A percentile compares a stretch with the other conserved stretches of the same genome.
These are phyloP conservation scores for Chaetomiaceae sp. DNA, from an alignment of 2,329 filamentous ascomycete species.

Conservation along the genomic window DNA sequence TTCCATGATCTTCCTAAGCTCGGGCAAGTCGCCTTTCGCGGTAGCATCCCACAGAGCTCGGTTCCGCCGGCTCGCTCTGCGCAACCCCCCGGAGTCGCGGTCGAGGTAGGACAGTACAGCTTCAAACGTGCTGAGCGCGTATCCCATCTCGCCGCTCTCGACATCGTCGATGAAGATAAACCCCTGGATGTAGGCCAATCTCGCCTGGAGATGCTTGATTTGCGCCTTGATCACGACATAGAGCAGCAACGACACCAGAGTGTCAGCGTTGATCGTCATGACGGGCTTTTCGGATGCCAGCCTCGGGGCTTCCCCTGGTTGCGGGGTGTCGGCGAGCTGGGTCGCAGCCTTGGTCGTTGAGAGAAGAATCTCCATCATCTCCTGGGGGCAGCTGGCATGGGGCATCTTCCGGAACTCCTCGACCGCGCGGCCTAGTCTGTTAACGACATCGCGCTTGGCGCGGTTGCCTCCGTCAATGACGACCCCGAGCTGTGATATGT, in stretches of 20 bases:
- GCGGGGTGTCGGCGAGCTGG: conserved; percentile 52
- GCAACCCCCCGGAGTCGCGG: conserved; percentile 73
- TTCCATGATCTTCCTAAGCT: conserved; percentile 75
- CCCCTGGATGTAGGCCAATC: conserved; percentile 90
- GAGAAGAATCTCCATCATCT: conserved; percentile 79
- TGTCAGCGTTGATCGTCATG: conserved; percentile 74
- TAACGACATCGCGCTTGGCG: conserved; percentile 76
- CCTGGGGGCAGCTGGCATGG: conserved; percentile 71
- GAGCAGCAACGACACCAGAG: conserved; percentile 83
- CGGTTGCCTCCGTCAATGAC: conserved; percentile 71
- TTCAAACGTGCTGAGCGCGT: conserved; percentile 92
- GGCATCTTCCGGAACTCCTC: conserved; percentile 86
- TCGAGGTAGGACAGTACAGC: conserved; percentile 86
- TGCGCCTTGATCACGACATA: conserved; percentile 90
- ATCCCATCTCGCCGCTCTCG: conserved; percentile 92
- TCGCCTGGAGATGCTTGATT: conserved; percentile 79
- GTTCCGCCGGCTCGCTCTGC: conserved; percentile 82
- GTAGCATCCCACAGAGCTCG: conserved; percentile 82
- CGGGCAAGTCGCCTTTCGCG: conserved; percentile 68
- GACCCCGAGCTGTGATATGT: conserved; percentile 92
- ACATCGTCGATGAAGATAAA: conserved; percentile 98
- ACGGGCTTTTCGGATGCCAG: conserved; percentile 48
- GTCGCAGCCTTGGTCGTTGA: conserved; percentile 81
- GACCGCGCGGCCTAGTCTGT: conserved; percentile 71
- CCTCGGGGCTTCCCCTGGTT: conserved; percentile 24